Percentiles rank a stretch among this genome's conserved stretches.
Conservation (phyloP, 2,329 filamentous ascomycete genomes). For the Fusarium albidum region DNA sequence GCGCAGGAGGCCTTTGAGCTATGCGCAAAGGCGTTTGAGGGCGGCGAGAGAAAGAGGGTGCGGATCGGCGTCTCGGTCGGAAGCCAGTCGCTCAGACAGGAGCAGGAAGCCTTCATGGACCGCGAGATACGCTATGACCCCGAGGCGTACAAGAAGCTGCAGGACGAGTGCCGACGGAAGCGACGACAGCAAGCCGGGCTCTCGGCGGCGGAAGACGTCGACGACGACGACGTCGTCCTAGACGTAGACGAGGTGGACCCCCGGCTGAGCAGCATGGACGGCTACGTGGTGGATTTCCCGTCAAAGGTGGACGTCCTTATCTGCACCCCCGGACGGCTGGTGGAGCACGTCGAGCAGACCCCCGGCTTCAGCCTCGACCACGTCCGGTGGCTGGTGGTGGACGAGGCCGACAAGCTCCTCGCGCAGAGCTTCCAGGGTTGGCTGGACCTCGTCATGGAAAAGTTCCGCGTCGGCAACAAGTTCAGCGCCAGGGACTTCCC, state of each 20-base stretch:
- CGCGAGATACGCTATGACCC: slow-evolving; percentile 70
- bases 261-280: slow-evolving; percentile 47
- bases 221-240: slow-evolving; percentile 30
- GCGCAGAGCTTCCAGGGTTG: slow-evolving; percentile 94
- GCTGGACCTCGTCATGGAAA: slow-evolving; percentile 76
- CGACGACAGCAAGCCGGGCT: slow-evolving; percentile 12
- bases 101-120: slow-evolving; percentile 60
- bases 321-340: slow-evolving; percentile 88
- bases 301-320: slow-evolving; percentile 88
- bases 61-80: slow-evolving; percentile 85
- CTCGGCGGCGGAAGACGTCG: slow-evolving; percentile 24
- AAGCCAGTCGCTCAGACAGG: slow-evolving; percentile 75
- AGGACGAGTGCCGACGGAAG: slow-evolving; percentile 30
- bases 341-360: slow-evolving; percentile 88
- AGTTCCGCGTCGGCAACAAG: slow-evolving; percentile 58
- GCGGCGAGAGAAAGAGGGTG: slow-evolving; percentile 68
- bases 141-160: slow-evolving; percentile 52
- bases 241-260: slow-evolving; percentile 37
- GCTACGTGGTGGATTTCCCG: slow-evolving; percentile 67
- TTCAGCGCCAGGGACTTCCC: slow-evolving; percentile 63
- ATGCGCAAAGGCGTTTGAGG: slow-evolving; percentile 70
- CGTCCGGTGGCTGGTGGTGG: slow-evolving; percentile 88
- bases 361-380: slow-evolving; percentile 81
- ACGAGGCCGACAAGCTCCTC: slow-evolving; percentile 92
- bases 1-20: slow-evolving; percentile 80